Evolutionary conservation across 306 rosid species (phyloP).

Genomic region (Quercus gilva): DNA sequence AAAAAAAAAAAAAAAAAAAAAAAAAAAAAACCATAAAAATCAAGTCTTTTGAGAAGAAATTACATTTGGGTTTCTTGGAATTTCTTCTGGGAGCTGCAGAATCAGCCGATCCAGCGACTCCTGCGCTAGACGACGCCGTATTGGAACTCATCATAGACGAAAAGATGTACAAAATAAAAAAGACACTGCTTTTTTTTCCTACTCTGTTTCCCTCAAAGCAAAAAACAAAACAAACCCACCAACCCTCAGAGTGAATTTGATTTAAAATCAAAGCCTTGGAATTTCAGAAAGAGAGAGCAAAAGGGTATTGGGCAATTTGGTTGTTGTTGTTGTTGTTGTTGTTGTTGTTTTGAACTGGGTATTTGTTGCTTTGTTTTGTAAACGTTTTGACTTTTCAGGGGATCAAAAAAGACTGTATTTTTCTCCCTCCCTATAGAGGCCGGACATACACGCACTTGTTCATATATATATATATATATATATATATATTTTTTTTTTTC

Average conservation of each 20-base stretch:
- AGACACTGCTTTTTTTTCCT: not conserved
- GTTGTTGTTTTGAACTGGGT: not conserved
- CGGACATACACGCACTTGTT: not conserved
- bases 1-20: no score
- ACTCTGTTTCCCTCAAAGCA: constrained; percentile 2
- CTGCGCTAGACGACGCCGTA: constrained; percentile 72
- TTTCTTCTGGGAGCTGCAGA: constrained; percentile 61
- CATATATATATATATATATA: no score
- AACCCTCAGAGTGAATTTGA: not conserved
- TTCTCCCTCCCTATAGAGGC: not conserved
- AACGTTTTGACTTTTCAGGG: constrained; percentile 21
- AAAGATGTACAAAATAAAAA: no score
- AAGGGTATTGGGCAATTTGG: not conserved
- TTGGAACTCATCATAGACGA: constrained; percentile 41
- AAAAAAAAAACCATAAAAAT: not conserved
- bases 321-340: not conserved
- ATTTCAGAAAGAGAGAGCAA: not conserved
- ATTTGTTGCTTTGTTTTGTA: not conserved
- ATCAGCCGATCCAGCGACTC: constrained; percentile 80
- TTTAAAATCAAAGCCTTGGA: not conserved
- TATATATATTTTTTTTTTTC: no score
- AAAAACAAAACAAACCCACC: not conserved
- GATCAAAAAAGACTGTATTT: not conserved
- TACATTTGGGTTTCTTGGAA: constrained; percentile 93
- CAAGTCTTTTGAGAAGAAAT: not conserved